These are phyloP conservation scores for Rheum nobile DNA, from an alignment of 148 eudicot genomes.

Conservation along the genomic window DNA sequence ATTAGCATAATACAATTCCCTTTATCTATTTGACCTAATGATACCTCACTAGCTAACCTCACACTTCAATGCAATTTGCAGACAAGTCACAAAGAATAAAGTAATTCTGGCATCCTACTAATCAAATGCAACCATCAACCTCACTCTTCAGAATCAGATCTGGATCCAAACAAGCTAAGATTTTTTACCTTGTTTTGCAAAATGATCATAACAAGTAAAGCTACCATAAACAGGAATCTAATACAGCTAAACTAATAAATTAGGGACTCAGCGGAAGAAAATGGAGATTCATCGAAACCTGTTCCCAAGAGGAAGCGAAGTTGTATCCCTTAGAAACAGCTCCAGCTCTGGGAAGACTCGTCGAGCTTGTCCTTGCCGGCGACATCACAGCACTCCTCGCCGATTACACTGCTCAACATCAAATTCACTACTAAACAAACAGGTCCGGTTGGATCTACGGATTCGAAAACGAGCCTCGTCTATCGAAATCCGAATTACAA, in stretches of 20 bases:
- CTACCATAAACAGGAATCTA: neutral
- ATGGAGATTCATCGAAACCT: slow-evolving; percentile 29
- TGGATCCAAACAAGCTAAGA: neutral
- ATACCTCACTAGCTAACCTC: neutral
- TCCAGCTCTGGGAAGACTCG: slow-evolving; percentile 46
- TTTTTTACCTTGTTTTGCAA: neutral
- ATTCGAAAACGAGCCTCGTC: neutral
- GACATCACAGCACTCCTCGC: slow-evolving; percentile 14
- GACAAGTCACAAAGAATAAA: neutral
- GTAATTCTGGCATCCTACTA: neutral
- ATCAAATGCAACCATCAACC: neutral
- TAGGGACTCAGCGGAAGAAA: neutral
- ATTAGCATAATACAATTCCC: neutral
- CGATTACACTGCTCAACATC: neutral
- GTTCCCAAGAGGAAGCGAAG: slow-evolving; percentile 92
- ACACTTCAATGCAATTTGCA: neutral
- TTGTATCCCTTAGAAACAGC: slow-evolving; percentile 82
- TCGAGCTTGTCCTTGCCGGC: slow-evolving; percentile 18
- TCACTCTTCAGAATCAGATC: neutral
- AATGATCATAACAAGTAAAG: neutral
- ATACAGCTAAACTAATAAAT: neutral
- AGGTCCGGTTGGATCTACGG: neutral
- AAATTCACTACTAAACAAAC: neutral
- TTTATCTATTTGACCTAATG: neutral
- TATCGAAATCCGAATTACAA: neutral